Evolutionary conservation across 1,284 basidiomycete species (phyloP).

Genomic region (Fistulina hepatica): DNA sequence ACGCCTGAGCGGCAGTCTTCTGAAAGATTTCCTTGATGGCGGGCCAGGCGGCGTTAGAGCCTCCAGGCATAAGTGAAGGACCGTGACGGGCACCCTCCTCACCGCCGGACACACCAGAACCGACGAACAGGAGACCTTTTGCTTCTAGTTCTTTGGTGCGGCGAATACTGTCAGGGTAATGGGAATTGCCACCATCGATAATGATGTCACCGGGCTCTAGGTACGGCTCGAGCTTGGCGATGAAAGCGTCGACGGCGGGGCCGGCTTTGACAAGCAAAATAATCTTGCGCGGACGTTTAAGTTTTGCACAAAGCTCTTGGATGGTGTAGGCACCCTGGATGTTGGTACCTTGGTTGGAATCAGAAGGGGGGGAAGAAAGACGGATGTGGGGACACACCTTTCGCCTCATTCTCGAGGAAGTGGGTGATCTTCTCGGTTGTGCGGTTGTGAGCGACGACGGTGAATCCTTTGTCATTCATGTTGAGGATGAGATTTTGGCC

Average conservation of each 20-base stretch:
- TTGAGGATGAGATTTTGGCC: constrained; percentile 95
- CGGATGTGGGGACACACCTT: constrained; percentile 50
- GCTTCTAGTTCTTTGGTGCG: constrained; percentile 87
- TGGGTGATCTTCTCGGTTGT: constrained; percentile 93
- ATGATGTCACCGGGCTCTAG: constrained; percentile 84
- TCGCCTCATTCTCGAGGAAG: constrained; percentile 96
- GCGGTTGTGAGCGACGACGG: constrained; percentile 94
- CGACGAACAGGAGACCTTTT: constrained; percentile 95
- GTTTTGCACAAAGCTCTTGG: constrained; percentile 76
- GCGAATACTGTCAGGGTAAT: constrained; percentile 97
- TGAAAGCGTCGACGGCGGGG: constrained; percentile 69
- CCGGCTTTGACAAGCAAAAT: constrained; percentile 94
- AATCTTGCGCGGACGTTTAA: constrained; percentile 83
- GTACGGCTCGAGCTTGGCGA: constrained; percentile 56
- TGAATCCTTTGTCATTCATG: constrained; percentile 99
- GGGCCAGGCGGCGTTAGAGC: constrained; percentile 90
- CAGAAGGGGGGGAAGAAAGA: constrained; percentile 17
- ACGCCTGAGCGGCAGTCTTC: constrained; percentile 90
- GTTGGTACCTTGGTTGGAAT: constrained; percentile 66
- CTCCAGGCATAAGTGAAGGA: constrained; percentile 99
- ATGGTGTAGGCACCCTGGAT: constrained; percentile 92
- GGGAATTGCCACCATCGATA: constrained; percentile 99
- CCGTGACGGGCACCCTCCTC: constrained; percentile 98
- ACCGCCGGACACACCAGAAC: constrained; percentile 98
- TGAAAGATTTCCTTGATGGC: constrained; percentile 99